Evolutionary conservation across 805 yeast genomes (phyloP).

Genomic region (Myxozyma sirexii): DNA sequence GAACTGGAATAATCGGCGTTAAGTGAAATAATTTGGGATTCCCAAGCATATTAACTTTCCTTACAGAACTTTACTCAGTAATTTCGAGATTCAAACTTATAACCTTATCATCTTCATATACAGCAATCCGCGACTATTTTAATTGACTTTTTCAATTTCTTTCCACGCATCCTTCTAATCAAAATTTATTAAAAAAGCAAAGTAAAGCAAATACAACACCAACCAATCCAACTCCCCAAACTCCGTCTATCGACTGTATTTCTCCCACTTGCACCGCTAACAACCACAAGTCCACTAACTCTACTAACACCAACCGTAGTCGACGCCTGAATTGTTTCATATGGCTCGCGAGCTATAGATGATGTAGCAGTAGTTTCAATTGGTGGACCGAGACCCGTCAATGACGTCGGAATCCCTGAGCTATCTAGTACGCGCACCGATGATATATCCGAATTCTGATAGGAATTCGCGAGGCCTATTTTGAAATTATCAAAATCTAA

Average conservation of each 20-base stretch:
- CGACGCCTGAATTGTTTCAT: not conserved
- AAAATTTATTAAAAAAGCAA: not conserved
- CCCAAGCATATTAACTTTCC: no score
- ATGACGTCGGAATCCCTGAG: constrained; percentile 2
- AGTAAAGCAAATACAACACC: not conserved
- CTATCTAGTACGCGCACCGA: not conserved
- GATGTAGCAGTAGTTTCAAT: not conserved
- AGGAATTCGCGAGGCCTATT: constrained; percentile 4
- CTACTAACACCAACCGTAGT: not conserved
- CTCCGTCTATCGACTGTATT: no score
- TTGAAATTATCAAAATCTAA: constrained; percentile 10
- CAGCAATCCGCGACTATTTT: no score
- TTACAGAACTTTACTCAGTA: no score
- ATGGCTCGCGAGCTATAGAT: not conserved
- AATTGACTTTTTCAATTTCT: no score
- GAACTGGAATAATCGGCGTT: no score
- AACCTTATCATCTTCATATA: no score
- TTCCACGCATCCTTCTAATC: no score
- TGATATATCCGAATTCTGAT: not conserved
- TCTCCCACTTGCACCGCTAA: not conserved
- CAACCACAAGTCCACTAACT: not conserved
- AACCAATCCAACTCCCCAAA: no score
- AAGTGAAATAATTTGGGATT: no score
- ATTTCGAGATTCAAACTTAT: not conserved
- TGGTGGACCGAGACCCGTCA: not conserved